A percentile compares a stretch with the other conserved stretches of the same genome.
Evolutionary conservation across 2,329 filamentous ascomycete genomes (phyloP).

Genomic region (Orbilia quercus): DNA sequence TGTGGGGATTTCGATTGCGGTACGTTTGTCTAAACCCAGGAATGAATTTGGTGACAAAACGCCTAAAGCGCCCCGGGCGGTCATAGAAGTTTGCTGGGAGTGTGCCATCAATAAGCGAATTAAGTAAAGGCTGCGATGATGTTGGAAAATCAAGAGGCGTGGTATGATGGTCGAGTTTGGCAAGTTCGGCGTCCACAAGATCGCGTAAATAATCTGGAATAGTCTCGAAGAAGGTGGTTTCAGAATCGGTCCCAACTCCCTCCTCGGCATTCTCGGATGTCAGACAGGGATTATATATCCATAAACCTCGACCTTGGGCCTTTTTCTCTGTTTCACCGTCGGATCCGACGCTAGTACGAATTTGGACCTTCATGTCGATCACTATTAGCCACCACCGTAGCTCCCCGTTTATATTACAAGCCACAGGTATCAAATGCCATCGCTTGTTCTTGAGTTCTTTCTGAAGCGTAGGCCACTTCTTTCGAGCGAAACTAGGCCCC

Average conservation of each 20-base stretch:
- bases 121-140: too few relatives aligned
- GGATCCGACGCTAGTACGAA: not conserved
- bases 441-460: constrained; percentile 24
- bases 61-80: constrained; percentile 30
- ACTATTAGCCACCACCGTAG: constrained; percentile 47
- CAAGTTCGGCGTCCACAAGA: constrained; percentile 12
- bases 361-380: constrained; percentile 45
- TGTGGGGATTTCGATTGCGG: constrained; percentile 38
- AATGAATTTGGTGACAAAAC: constrained; percentile 11
- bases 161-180: constrained; percentile 10
- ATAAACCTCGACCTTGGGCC: constrained; percentile 11
- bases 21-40: constrained; percentile 21
- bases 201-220: constrained; percentile 21
- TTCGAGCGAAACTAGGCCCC: constrained; percentile 22
- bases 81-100: constrained; percentile 16
- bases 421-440: constrained; percentile 47
- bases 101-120: not conserved
- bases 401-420: constrained; percentile 31
- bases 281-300: constrained; percentile 33
- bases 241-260: not conserved
- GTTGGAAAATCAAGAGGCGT: constrained; percentile 26
- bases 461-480: constrained; percentile 34
- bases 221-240: constrained; percentile 19
- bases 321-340: not conserved
- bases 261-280: not conserved